Evolutionary conservation across 2,329 filamentous ascomycete genomes (phyloP).

Genomic region (Alternaria triticina): DNA sequence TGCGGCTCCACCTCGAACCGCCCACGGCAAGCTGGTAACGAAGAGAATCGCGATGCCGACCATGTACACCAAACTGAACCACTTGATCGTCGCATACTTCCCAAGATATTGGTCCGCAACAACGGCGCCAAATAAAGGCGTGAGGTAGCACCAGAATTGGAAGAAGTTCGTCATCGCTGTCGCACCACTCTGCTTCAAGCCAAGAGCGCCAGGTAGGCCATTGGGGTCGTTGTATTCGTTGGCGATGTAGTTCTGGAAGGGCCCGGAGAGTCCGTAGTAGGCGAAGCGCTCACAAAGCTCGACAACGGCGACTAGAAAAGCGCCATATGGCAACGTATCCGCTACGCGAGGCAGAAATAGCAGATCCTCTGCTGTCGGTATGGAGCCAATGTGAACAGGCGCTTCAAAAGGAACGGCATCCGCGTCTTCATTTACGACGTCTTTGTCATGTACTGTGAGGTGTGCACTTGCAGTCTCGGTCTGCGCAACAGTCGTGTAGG

Average conservation of each 20-base stretch:
- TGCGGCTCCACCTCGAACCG: conserved; percentile 65
- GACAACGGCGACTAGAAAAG: conserved; percentile 57
- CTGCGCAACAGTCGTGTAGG: conserved; percentile 43
- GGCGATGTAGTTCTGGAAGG: conserved; percentile 59
- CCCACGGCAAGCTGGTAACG: conserved; percentile 66
- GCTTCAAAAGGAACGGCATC: conserved; percentile 1
- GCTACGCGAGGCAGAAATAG: conserved; percentile 43
- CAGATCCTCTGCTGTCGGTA: conserved; percentile 35
- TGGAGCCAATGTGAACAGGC: conserved; percentile 26
- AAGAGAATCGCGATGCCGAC: conserved; percentile 71
- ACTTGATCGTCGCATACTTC: conserved; percentile 73
- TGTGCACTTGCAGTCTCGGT: conserved; percentile 29
- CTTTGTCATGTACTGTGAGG: conserved; percentile 24
- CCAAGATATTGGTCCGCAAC: conserved; percentile 72
- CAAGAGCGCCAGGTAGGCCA: conserved; percentile 51
- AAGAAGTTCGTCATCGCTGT: conserved; percentile 57
- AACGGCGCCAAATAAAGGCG: conserved; percentile 56
- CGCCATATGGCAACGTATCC: conserved; percentile 54
- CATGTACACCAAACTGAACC: conserved; percentile 68
- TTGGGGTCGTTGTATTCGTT: conserved; percentile 50
- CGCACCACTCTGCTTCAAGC: conserved; percentile 51
- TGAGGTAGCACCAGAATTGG: conserved; percentile 58
- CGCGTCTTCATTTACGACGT: conserved; percentile 4
- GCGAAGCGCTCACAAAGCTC: conserved; percentile 59
- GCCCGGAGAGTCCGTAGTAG: conserved; percentile 54